phyloP scores from a whole-genome alignment of 1,284 basidiomycete species.

The Garcileccinum viscosum region DNA sequence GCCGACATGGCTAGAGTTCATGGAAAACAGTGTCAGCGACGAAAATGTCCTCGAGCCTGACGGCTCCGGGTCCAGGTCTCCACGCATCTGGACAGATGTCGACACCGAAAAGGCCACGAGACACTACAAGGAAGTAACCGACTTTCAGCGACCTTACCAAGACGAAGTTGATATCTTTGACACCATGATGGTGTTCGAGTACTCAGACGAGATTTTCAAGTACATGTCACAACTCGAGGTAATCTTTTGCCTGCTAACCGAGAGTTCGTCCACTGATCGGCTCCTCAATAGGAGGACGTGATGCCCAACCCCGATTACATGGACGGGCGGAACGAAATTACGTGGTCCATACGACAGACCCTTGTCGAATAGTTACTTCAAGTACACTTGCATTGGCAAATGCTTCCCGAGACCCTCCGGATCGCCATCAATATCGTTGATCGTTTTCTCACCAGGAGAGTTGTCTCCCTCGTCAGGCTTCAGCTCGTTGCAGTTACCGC shows the following conservation, averaged over 20 bases:
- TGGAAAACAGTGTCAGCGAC: constrained; percentile 48
- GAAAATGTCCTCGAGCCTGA: constrained; percentile 51
- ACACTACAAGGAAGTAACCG: constrained; percentile 66
- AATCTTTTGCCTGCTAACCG: constrained; percentile 21
- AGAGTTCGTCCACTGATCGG: constrained; percentile 20
- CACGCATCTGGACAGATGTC: constrained; percentile 73
- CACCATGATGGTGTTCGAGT: constrained; percentile 98
- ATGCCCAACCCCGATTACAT: constrained; percentile 98
- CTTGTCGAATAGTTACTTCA: constrained; percentile 99
- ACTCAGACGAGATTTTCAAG: constrained; percentile 94
- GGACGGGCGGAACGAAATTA: constrained; percentile 92
- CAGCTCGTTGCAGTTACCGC: constrained; percentile 98
- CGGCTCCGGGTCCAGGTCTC: constrained; percentile 44
- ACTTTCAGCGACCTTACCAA: constrained; percentile 74
- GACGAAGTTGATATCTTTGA: constrained; percentile 89
- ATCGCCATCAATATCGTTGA: constrained; percentile 98
- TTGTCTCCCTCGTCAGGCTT: constrained; percentile 92
- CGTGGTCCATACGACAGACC: constrained; percentile 94
- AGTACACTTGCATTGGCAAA: constrained; percentile 95
- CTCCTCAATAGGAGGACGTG: constrained; percentile 65
- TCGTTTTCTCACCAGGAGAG: constrained; percentile 92
- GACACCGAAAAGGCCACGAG: constrained; percentile 61
- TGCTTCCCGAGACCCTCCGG: constrained; percentile 98
- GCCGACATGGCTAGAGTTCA: constrained; percentile 55
- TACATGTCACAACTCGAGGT: constrained; percentile 96